Conservation (phyloP, 148 eudicot species). For the Fallopia convolvulus region DNA sequence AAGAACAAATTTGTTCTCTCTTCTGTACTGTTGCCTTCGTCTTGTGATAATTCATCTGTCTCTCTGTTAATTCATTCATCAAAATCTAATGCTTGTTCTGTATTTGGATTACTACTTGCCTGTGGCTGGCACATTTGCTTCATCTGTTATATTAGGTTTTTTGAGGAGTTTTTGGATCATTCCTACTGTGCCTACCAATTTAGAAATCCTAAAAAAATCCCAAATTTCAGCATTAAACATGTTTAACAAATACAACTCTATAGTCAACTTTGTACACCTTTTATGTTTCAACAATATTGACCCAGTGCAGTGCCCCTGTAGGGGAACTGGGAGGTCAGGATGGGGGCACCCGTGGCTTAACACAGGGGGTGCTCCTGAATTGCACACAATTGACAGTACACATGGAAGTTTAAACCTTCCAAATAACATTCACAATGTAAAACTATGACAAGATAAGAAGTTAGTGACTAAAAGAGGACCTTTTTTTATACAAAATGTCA, state of each 20-base stretch:
- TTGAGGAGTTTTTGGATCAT: neutral
- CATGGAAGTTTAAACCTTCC: neutral
- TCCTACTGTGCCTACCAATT: too few relatives aligned
- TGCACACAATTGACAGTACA: neutral
- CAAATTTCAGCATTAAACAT: neutral
- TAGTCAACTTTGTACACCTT: neutral
- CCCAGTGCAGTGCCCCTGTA: too few relatives aligned
- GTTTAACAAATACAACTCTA: neutral
- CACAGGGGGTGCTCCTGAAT: too few relatives aligned
- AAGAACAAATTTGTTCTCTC: slow-evolving; percentile 1
- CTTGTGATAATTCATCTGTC: neutral
- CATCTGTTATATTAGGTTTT: neutral
- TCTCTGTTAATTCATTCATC: neutral
- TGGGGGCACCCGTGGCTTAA: too few relatives aligned
- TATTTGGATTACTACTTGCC: neutral
- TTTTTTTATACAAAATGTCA: neutral
- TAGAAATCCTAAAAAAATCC: too few relatives aligned
- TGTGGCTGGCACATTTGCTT: neutral
- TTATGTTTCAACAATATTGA: too few relatives aligned
- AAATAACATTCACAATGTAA: neutral
- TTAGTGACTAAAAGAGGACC: slow-evolving; percentile 5
- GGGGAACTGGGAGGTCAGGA: too few relatives aligned
- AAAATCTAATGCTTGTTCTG: neutral
- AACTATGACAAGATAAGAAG: neutral
- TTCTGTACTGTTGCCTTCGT: slow-evolving; percentile 4